Evolutionary conservation across 257 asterid species (phyloP).

Genomic region (Coffea eugenioides): DNA sequence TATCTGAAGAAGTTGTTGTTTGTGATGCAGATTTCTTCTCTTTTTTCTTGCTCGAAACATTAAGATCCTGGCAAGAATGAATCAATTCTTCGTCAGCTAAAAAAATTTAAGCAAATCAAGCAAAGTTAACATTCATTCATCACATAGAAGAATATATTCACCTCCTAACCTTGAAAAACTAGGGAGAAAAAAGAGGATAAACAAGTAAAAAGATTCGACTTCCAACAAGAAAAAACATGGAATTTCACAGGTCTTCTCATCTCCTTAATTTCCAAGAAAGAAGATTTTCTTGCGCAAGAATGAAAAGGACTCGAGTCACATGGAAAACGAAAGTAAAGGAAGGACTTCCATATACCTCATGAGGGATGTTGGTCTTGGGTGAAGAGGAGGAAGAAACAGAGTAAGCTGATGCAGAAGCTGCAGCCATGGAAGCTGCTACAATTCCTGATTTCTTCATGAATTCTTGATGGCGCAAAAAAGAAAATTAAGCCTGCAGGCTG

Average conservation of each 20-base stretch:
- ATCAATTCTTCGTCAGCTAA: neutral
- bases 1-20: constrained; percentile 43
- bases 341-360: constrained; percentile 29
- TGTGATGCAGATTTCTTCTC: constrained; percentile 36
- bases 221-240: neutral
- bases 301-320: neutral
- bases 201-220: neutral
- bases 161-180: neutral
- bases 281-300: neutral
- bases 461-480: neutral
- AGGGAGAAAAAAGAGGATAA: neutral
- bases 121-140: neutral
- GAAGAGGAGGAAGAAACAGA: constrained; percentile 34
- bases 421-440: constrained; percentile 55
- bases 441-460: constrained; percentile 64
- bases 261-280: neutral
- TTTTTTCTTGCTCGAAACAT: constrained; percentile 19
- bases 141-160: neutral
- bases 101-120: neutral
- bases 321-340: too few relatives aligned
- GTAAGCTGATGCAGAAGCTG: constrained; percentile 52
- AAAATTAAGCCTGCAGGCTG: neutral
- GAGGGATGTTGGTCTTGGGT: constrained; percentile 34
- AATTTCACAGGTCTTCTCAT: neutral
- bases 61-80: constrained; percentile 5